Evolutionary conservation across 805 yeast species (phyloP).

Genomic region (Candida suzukii): DNA sequence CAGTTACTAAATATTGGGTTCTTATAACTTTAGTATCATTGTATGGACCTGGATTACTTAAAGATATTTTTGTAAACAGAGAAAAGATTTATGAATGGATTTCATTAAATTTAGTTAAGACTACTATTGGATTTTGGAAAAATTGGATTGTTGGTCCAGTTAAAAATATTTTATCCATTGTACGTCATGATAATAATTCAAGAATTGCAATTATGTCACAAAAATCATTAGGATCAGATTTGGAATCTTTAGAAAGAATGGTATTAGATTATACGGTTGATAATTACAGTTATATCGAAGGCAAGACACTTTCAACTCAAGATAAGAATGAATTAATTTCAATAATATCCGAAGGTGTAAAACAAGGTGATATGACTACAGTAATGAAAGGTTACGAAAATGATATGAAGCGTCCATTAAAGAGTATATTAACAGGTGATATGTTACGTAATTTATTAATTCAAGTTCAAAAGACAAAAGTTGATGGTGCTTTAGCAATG

Average conservation of each 20-base stretch:
- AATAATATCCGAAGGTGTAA: conserved; percentile 40
- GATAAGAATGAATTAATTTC: conserved; percentile 12
- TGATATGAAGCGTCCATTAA: conserved; percentile 65
- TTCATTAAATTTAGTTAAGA: conserved; percentile 52
- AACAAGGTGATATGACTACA: conserved; percentile 70
- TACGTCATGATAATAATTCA: conserved; percentile 74
- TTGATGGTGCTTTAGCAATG: conserved; percentile 87
- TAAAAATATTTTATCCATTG: conserved; percentile 62
- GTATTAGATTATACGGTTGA: conserved; percentile 61
- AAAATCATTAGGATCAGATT: conserved; percentile 70
- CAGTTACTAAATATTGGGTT: conserved; percentile 53
- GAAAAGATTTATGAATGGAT: conserved; percentile 50
- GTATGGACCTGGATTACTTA: conserved; percentile 48
- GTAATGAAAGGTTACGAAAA: conserved; percentile 76
- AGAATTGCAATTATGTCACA: conserved; percentile 73
- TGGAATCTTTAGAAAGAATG: conserved; percentile 82
- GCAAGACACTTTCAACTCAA: not conserved
- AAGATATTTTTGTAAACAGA: conserved; percentile 42
- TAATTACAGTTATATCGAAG: conserved; percentile 11
- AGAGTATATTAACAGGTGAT: conserved; percentile 57
- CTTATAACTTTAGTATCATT: conserved; percentile 29
- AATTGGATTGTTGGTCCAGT: conserved; percentile 85
- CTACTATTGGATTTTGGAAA: conserved; percentile 55
- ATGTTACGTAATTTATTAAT: conserved; percentile 72
- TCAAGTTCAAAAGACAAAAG: conserved; percentile 94